A percentile compares a stretch with the other conserved stretches of the same genome.
Conservation (phyloP, 495 filamentous ascomycete genomes). For the Talaromyces stipitatus region DNA sequence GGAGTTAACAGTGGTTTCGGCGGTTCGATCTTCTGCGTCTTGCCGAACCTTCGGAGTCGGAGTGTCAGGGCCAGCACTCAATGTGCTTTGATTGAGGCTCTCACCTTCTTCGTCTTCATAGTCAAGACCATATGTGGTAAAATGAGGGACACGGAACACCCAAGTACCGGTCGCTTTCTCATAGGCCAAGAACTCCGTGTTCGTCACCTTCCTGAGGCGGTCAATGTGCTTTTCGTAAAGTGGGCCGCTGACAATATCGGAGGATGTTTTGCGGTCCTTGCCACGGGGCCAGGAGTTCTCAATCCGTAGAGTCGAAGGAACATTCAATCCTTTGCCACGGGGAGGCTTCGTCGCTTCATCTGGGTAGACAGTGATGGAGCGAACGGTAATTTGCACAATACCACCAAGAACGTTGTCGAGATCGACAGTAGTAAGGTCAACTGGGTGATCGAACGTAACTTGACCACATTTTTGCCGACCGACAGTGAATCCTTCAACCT, state of each 20-base stretch:
- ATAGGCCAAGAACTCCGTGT: constrained; percentile 77
- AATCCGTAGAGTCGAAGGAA: constrained; percentile 75
- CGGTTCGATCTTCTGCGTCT: constrained; percentile 13
- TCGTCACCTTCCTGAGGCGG: constrained; percentile 64
- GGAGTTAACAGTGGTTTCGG: constrained; percentile 31
- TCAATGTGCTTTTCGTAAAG: constrained; percentile 74
- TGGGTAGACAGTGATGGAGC: constrained; percentile 81
- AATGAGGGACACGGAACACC: constrained; percentile 88
- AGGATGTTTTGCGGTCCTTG: constrained; percentile 47
- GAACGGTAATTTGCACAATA: constrained; percentile 65
- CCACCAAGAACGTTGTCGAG: constrained; percentile 63
- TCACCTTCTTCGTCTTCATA: constrained; percentile 63
- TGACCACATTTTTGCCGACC: constrained; percentile 74
- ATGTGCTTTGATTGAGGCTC: constrained; percentile 46
- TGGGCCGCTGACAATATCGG: constrained; percentile 46
- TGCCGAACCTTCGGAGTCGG: constrained; percentile 45
- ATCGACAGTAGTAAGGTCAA: constrained; percentile 68
- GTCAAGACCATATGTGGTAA: constrained; percentile 89
- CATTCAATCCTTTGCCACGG: constrained; percentile 80
- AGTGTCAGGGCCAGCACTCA: constrained; percentile 53
- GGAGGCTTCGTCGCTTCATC: constrained; percentile 66
- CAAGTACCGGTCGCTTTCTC: constrained; percentile 71
- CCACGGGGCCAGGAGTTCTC: constrained; percentile 86
- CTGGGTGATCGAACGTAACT: constrained; percentile 70
- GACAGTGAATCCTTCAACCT: constrained; percentile 64